Evolutionary conservation across 2,329 filamentous ascomycete genomes (phyloP).

Genomic region (Bipolaris oryzae): DNA sequence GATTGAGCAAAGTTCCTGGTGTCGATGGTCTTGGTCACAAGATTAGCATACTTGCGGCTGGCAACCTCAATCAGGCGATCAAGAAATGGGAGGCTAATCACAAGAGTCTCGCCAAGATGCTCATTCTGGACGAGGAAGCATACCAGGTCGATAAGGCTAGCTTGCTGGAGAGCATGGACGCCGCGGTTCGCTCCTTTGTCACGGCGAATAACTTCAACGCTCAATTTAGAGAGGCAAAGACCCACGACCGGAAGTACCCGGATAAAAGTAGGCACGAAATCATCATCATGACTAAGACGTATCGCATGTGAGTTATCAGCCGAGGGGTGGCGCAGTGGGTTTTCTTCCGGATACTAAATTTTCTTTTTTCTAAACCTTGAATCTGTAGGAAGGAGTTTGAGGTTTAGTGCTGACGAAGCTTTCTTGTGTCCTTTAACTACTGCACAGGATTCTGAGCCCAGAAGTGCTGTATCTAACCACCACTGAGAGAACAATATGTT

Average conservation of each 20-base stretch:
- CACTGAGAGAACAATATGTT: too few species aligned
- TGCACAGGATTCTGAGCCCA: too few species aligned
- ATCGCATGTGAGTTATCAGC: too few species aligned
- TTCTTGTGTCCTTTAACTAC: too few species aligned
- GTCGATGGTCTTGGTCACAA: neutral
- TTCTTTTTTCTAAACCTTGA: too few species aligned
- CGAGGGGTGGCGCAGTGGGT: too few species aligned
- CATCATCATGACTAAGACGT: neutral
- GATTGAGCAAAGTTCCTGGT: neutral
- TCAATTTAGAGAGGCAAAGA: slow-evolving; percentile 1
- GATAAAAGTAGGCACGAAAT: neutral
- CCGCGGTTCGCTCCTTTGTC: neutral
- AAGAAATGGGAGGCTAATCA: neutral
- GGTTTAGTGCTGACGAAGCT: too few species aligned
- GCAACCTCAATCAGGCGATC: neutral
- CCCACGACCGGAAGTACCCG: neutral
- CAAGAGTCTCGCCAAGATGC: neutral
- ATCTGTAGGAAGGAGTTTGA: too few species aligned
- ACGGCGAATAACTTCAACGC: neutral
- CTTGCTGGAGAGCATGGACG: neutral
- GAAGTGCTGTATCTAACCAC: too few species aligned
- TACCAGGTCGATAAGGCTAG: neutral
- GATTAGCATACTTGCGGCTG: neutral
- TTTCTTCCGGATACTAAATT: too few species aligned
- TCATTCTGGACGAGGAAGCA: neutral